phyloP scores from a whole-genome alignment of 192 early-diverging fungal genomes.

The Allomyces macrogynus region DNA sequence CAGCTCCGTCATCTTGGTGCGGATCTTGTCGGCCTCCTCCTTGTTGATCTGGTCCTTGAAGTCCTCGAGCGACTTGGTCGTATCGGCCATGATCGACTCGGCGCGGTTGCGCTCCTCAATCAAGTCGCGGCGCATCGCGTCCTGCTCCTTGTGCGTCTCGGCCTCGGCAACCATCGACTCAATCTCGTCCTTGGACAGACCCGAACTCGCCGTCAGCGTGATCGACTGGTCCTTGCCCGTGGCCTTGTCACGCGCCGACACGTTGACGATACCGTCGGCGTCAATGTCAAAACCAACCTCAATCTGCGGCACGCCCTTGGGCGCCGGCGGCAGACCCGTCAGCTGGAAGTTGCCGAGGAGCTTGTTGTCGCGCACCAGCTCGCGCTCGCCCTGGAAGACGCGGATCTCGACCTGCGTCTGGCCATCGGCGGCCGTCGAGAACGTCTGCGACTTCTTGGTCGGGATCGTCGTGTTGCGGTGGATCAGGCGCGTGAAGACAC shows the following conservation, averaged over 20 bases:
- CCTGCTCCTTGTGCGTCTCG: conserved; percentile 75
- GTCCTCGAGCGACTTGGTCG: conserved; percentile 86
- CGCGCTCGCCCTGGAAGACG: conserved; percentile 98
- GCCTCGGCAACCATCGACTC: conserved; percentile 90
- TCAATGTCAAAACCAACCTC: conserved; percentile 99
- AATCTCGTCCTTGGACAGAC: conserved; percentile 81
- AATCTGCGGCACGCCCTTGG: conserved; percentile 91
- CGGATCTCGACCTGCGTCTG: conserved; percentile 95
- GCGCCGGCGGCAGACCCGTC: conserved; percentile 82
- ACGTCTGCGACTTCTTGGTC: conserved; percentile 98
- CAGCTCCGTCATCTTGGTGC: conserved; percentile 56
- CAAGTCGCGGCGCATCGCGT: conserved; percentile 75
- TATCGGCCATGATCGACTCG: conserved; percentile 74
- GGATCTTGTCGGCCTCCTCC: conserved; percentile 70
- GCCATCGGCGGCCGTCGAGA: conserved; percentile 95
- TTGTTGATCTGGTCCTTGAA: conserved; percentile 90
- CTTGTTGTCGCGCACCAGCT: conserved; percentile 94
- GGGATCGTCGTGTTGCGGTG: conserved; percentile 96
- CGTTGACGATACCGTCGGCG: conserved; percentile 98
- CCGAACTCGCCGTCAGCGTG: conserved; percentile 86
- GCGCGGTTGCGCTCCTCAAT: conserved; percentile 91
- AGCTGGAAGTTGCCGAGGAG: conserved; percentile 95
- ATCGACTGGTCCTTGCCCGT: conserved; percentile 90
- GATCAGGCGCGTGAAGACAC: conserved; percentile 93
- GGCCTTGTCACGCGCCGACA: conserved; percentile 87